Evolutionary conservation across 495 filamentous ascomycete genomes (phyloP).

Genomic region (Sabuloglossum arenarium): DNA sequence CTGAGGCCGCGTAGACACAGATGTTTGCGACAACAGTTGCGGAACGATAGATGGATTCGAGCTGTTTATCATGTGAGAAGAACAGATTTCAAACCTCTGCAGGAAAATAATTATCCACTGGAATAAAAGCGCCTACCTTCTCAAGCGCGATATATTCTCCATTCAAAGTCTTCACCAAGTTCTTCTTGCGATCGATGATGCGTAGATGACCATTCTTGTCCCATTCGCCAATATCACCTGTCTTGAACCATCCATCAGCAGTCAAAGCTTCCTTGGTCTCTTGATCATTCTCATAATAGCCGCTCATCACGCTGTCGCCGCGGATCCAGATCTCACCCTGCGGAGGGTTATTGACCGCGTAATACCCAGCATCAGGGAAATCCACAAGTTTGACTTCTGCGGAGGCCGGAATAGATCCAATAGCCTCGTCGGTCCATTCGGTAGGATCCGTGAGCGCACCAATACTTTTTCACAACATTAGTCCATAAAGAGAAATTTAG

Average conservation of each 20-base stretch:
- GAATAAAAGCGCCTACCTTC: slow-evolving; percentile 42
- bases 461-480: slow-evolving; percentile 28
- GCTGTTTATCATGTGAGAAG: slow-evolving; percentile 18
- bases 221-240: slow-evolving; percentile 86
- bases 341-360: slow-evolving; percentile 65
- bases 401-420: slow-evolving; percentile 63
- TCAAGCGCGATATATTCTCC: slow-evolving; percentile 97
- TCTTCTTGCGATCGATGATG: slow-evolving; percentile 97
- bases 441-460: slow-evolving; percentile 75
- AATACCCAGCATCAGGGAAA: slow-evolving; percentile 84
- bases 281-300: slow-evolving; percentile 66
- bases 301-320: slow-evolving; percentile 46
- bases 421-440: slow-evolving; percentile 66
- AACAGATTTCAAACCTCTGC: background rate
- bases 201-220: slow-evolving; percentile 58
- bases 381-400: slow-evolving; percentile 91
- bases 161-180: slow-evolving; percentile 83
- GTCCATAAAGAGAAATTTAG: background rate
- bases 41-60: slow-evolving; percentile 86
- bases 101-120: too few relatives aligned
- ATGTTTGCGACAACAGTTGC: slow-evolving; percentile 77
- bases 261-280: slow-evolving; percentile 60
- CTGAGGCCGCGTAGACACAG: slow-evolving; percentile 70
- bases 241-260: slow-evolving; percentile 85
- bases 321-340: slow-evolving; percentile 92